Evolutionary conservation across 2,329 filamentous ascomycete genomes (phyloP).

Genomic region (Nigrospora sphaerica): DNA sequence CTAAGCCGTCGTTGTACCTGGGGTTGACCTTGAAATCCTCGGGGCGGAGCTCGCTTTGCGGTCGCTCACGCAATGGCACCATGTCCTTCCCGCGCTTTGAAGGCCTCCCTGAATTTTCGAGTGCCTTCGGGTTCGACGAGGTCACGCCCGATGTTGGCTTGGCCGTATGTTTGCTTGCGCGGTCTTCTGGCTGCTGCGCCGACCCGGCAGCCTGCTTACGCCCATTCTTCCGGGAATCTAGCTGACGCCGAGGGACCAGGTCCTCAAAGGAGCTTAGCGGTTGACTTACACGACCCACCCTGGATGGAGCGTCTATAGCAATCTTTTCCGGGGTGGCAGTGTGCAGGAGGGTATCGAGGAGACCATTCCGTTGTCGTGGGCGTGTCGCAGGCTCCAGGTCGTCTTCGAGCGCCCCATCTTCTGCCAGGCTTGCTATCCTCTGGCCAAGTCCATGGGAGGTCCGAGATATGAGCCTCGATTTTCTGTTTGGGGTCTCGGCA

Average conservation of each 20-base stretch:
- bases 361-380: conserved; percentile 2
- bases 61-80: conserved; percentile 48
- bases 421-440: conserved; percentile 14
- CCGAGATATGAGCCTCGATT: too few relatives aligned
- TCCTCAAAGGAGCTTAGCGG: conserved; percentile 18
- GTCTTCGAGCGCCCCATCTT: conserved; percentile 13
- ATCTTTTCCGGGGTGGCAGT: conserved; percentile 9
- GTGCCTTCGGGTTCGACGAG: too few relatives aligned
- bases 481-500: too few relatives aligned
- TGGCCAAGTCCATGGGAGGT: neutral
- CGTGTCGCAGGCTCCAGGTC: neutral
- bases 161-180: too few relatives aligned
- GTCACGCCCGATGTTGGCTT: too few relatives aligned
- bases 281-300: neutral
- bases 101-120: conserved; percentile 1
- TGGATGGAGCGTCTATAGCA: neutral
- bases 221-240: too few relatives aligned
- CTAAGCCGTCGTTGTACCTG: conserved; percentile 58
- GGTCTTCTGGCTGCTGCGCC: conserved; percentile 9
- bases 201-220: too few relatives aligned
- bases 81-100: conserved; percentile 14
- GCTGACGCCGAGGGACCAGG: too few relatives aligned
- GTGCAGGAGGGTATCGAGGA: conserved; percentile 15
- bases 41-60: conserved; percentile 49
- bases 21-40: conserved; percentile 82